Evolutionary conservation across 331 rosid genomes (phyloP), one percentile per base, ranked within the genome.

Genomic region (Rosa hybrid): DNA sequence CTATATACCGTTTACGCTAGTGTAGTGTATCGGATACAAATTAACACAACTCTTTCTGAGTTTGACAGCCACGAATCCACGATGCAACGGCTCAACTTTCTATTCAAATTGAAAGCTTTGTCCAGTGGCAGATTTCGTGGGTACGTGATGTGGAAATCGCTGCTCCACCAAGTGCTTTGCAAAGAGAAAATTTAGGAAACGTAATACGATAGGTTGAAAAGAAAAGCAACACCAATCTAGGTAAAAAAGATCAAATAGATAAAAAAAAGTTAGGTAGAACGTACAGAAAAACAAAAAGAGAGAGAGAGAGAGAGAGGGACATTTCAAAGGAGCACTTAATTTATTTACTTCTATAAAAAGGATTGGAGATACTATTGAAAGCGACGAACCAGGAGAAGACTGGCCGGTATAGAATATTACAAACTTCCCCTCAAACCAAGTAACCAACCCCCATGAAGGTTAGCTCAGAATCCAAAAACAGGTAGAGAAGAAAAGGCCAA

Each of bases 361-460:
- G 56, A 46, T 49, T 63, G 4, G 17, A 21, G 53, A 79, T 44
- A 27, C 51, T 21, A 25, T 65, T 21, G 23, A 44, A 79, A 27
- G 79, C 64, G 60, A 27, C 30, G 44, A n/a, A 39, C 6, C 34
- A 39, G 76, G 23, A 34, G 51, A 76, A 71, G 84, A 83, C 84
- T 75, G 85, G 82, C 59, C 17, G 48, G 30, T 46, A 34, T 20
- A 63, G 80, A 76, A 76, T 25, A 13, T 42, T 75, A 13, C 18
- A 23, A 42, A 41, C 69, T 48, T n/a, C 54, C n/a, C 71, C 21
- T 7, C 21, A 13, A 12, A 13, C 21, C 21, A 59, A 34, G 39
- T 34, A 34, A 59, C 68, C 68, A 75, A 44, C 59, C 80, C 46
- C 48, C 80, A 46, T 63, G 80, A 63, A 46, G n/a, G 80, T 63